Base-by-base conservation (phyloP, 2,329 filamentous ascomycete species). In the Monilinia fructicola region DNA sequence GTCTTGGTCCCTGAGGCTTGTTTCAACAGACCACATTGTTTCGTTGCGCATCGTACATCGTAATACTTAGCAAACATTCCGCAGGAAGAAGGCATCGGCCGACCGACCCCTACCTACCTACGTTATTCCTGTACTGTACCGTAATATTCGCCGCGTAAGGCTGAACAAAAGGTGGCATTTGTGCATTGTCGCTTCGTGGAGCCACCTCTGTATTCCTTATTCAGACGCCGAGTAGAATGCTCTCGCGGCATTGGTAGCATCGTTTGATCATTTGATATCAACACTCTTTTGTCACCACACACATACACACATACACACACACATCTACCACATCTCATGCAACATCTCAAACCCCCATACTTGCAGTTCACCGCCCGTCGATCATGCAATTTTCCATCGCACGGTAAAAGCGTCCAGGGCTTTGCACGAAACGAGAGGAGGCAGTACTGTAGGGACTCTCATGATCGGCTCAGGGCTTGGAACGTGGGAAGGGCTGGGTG, bases 321-420 rank as follows among this genome's bases (percentile, higher is more conserved):
- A 60, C 58, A 11, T 50, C 44, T 50, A 35, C 28, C 21, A 26
- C 5, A n/a, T 61, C n/a, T 52, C 28, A 61, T 38, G 58, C 58
- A 61, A 40, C 21, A 61, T 61, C 28, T 38, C 56, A 38, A 40
- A 50, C 21, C 44, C 44, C 58, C 44, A 61, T 50, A 50, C 58
- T 61, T 61, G 21, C 28, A 61, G 10, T 61, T 61, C 58, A 61
- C 58, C 58, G 58, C 58, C 55, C 28, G n/a, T 61, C 58, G 31
- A 50, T 61, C n/a, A 50, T 21, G 28, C 5, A 40, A 50, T 9
- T 35, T 23, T 23, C 7, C 3, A 48, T 50, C 21, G 4, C n/a
- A 3, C 21, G 1, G 28, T 50, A 61, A 61, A 61, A 61, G 58
- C 58, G 58, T 38, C 58, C 58, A 61, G 58, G 31, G 21, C 14